Base-by-base conservation (phyloP, 306 rosid species). In the Adenanthera pavonina region DNA sequence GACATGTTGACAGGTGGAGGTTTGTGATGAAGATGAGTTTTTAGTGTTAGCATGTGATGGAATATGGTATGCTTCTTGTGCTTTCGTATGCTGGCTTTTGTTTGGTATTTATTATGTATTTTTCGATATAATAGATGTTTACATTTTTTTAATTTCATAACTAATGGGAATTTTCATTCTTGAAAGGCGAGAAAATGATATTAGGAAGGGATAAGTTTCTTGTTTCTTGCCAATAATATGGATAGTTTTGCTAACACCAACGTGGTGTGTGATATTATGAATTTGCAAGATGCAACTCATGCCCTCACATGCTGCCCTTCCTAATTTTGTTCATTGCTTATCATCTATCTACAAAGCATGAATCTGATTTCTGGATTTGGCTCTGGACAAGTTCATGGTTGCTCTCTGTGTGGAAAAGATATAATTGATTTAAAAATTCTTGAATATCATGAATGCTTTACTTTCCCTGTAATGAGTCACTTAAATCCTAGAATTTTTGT, bases 11-110 rank as follows among this genome's bases (percentile, higher is more conserved):
- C 51, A 95, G 99, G 94, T 95, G 69, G 97, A 95, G 84, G 97
- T 93, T 78, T 92, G 91, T 79, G 96, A 95, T 7, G 98, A 93
- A 43, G 99, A 93, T 59, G 97, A 95, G 76, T 95, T 95, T 82
- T 68, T 87, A 72, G 90, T 78, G 74, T 67, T 87, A 54, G 90
- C 88, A 48, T 87, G 99, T 86, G 99, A 95, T 87, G 99, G 99
- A 46, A 88, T 95, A 85, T 95, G 99, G 99, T 95, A 90, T 81
- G 89, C 49, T 46, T 87, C 80, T 54, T 81, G 20, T 47, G 40
- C 54, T 84, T 82, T 74, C 41, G 20, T 48, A 47, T 80, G n/a
- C 38, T 12, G 6, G 8, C 19, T 60, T 61, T 56, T 72, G 40
- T 83, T 46, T 48, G 30, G 72, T 66, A 10, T 48, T 56, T 76